A percentile compares a stretch with the other conserved stretches of the same genome.
Conservation (phyloP, 495 filamentous ascomycete genomes). For the Aspergillus avenaceus region DNA sequence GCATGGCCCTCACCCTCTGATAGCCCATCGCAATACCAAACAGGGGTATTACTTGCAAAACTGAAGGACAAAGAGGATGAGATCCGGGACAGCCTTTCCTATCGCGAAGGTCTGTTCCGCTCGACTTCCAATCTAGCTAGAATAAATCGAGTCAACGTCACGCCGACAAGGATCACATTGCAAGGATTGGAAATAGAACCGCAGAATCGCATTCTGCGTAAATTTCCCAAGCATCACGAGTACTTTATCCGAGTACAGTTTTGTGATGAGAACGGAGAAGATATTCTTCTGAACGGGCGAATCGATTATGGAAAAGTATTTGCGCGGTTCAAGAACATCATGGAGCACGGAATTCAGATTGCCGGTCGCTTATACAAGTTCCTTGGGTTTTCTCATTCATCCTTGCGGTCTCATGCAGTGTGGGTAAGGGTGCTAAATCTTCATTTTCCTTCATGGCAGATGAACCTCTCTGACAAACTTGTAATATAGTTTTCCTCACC, state of each 20-base stretch:
- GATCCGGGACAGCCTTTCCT: slow-evolving; percentile 1
- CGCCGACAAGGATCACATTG: slow-evolving; percentile 63
- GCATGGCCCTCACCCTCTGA: slow-evolving; percentile 14
- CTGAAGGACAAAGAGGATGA: slow-evolving; percentile 11
- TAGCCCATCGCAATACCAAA: slow-evolving; percentile 12
- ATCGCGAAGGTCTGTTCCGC: slow-evolving; percentile 1
- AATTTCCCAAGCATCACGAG: slow-evolving; percentile 57
- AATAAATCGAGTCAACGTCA: slow-evolving; percentile 61
- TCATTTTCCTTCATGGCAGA: no score
- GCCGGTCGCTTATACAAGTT: slow-evolving; percentile 63
- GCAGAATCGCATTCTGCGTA: slow-evolving; percentile 70
- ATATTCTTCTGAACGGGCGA: slow-evolving; percentile 51
- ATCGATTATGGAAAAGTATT: slow-evolving; percentile 50
- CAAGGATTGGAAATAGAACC: slow-evolving; percentile 66
- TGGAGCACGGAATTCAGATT: slow-evolving; percentile 54
- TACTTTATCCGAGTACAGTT: slow-evolving; percentile 70
- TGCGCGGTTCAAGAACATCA: slow-evolving; percentile 53
- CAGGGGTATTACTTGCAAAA: neutral
- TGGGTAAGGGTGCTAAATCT: no score
- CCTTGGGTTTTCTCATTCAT: slow-evolving; percentile 79
- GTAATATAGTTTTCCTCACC: slow-evolving; percentile 56
- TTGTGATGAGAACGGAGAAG: slow-evolving; percentile 66
- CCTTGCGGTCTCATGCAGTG: slow-evolving; percentile 60
- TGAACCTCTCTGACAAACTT: no score
- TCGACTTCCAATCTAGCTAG: slow-evolving; percentile 4